phyloP scores from a whole-genome alignment of 345 rosid genomes.

The Citrus maxima region DNA sequence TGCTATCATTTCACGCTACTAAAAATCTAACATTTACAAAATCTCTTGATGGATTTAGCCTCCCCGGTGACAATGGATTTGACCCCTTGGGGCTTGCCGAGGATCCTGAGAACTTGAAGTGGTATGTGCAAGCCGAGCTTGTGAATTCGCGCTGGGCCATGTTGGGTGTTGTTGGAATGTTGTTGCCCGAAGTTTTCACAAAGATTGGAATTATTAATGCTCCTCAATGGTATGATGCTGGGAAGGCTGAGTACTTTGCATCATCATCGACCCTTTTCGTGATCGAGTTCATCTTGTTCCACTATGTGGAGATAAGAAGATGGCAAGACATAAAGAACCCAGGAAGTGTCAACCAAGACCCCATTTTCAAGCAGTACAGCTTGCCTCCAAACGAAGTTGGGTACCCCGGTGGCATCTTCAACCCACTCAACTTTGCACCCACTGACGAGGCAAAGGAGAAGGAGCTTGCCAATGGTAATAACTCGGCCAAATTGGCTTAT shows the following conservation, averaged over 20 bases:
- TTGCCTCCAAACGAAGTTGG: slow-evolving; percentile 82
- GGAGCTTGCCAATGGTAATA: slow-evolving; percentile 83
- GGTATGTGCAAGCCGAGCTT: slow-evolving; percentile 93
- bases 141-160: slow-evolving; percentile 94
- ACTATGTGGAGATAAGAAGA: slow-evolving; percentile 94
- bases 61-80: slow-evolving; percentile 95
- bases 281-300: slow-evolving; percentile 93
- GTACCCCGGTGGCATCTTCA: slow-evolving; percentile 90
- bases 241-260: slow-evolving; percentile 90
- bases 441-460: slow-evolving; percentile 91
- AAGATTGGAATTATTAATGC: slow-evolving; percentile 71
- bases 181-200: slow-evolving; percentile 89
- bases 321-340: slow-evolving; percentile 99
- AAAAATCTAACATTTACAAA: background rate
- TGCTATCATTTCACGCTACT: background rate
- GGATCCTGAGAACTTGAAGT: slow-evolving; percentile 90
- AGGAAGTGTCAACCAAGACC: slow-evolving; percentile 95
- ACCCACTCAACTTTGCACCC: slow-evolving; percentile 91
- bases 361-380: slow-evolving; percentile 95
- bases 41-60: slow-evolving; percentile 35
- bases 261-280: slow-evolving; percentile 90
- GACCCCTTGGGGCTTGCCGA: slow-evolving; percentile 91
- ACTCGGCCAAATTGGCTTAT: background rate
- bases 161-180: slow-evolving; percentile 94
- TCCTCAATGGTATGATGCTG: slow-evolving; percentile 89